phyloP scores from a whole-genome alignment of 805 yeast species.

The Lipomyces lipofer region DNA sequence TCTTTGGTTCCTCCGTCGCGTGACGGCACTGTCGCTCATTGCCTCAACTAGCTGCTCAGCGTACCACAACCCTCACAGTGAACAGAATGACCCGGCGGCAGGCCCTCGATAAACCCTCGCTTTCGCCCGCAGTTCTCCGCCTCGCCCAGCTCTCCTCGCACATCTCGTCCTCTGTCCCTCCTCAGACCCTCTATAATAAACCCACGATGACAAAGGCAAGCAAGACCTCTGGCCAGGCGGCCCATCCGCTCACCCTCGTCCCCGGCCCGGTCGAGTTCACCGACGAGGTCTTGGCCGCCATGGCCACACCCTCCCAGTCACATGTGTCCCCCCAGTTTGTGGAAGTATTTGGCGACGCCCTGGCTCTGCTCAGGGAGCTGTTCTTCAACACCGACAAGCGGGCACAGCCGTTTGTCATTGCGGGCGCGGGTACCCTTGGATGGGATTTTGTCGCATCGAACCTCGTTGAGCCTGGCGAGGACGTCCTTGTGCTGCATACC shows the following conservation, averaged over 20 bases:
- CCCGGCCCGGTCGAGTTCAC: conserved; percentile 86
- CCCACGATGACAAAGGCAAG: neutral
- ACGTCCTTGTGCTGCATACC: conserved; percentile 78
- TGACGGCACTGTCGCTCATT: no score
- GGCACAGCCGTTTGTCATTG: conserved; percentile 78
- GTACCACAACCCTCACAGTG: no score
- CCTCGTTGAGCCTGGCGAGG: conserved; percentile 62
- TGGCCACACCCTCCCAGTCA: conserved; percentile 81
- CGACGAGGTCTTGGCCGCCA: conserved; percentile 73
- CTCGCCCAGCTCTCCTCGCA: conserved; percentile 19
- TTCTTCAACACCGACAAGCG: conserved; percentile 60
- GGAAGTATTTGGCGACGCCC: conserved; percentile 65
- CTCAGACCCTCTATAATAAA: neutral
- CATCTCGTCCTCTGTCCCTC: neutral
- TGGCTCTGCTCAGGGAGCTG: conserved; percentile 67
- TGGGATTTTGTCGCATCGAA: conserved; percentile 90
- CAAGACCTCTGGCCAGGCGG: conserved; percentile 20
- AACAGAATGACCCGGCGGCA: conserved; percentile 4
- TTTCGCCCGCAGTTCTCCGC: conserved; percentile 9
- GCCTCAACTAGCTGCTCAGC: no score
- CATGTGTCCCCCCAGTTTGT: conserved; percentile 87
- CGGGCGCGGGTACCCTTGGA: conserved; percentile 94
- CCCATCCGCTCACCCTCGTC: conserved; percentile 54
- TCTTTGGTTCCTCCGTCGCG: no score
- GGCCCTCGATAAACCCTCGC: neutral